Evolutionary conservation across 805 yeast species (phyloP), one percentile per base, ranked within the genome.

Genomic region (Candida arabinofermentans): DNA sequence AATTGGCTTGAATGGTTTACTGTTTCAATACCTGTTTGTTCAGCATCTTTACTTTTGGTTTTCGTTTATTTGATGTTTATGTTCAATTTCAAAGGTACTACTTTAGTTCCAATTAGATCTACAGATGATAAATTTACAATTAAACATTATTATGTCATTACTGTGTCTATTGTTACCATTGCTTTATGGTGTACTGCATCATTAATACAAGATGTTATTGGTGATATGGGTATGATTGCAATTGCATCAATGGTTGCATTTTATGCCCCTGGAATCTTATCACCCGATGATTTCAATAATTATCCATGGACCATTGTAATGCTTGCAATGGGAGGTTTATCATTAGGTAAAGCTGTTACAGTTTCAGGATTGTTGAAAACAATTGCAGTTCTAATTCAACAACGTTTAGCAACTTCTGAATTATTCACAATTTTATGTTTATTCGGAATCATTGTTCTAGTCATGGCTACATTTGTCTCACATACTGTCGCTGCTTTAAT

Each of bases 201-300:
- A 30, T 77, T 78, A 54, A 65, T 90, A 9, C 81, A 84, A 43
- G 77, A 77, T 1, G 57, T 79, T 2, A 79, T 91, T 57, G 99
- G 99, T 26, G 96, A 90, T 54, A 88, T 90, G 93, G 99, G 99
- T n/a, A 82, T 90, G 49, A 81, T 93, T 46, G 95, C 98, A 0
- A 73, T 93, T 42, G 74, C 90, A 14, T 97, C 99, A 9, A 75
- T 91, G 55, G 74, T 89, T n/a, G 65, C 88, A n/a, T 83, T 91
- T 57, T 91, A 91, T 58, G 98, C 96, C 5, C 79, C 96, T 0
- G 96, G 97, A 1, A 65, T 90, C 16, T 68, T 91, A 45, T 79
- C 85, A 8, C 83, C 89, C 1, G 96, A 90, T 43, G 99, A 91
- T 59, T 89, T 91, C 64, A 91, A 93, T 65, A 91, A 88, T 61